These are phyloP conservation scores for Copromyces sp. DNA, from an alignment of 495 filamentous ascomycete genomes.

Conservation along the genomic window DNA sequence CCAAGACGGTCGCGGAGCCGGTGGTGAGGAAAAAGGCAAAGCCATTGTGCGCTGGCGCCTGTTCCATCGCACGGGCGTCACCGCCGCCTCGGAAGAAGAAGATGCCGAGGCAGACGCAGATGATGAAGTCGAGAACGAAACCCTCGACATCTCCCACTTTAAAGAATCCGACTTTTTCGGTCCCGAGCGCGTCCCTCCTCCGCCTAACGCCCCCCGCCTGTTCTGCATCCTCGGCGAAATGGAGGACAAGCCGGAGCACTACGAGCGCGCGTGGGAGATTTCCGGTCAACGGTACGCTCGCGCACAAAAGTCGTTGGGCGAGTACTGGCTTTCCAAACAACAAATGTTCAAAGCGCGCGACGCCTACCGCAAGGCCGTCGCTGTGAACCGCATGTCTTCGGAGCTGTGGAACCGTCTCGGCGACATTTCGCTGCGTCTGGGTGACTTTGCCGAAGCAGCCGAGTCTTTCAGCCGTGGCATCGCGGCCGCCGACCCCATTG, in stretches of 20 bases:
- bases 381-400: constrained; percentile 69
- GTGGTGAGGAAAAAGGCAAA: constrained; percentile 67
- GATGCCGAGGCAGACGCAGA: constrained; percentile 27
- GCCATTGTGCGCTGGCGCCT: constrained; percentile 66
- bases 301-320: constrained; percentile 78
- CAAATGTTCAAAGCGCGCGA: constrained; percentile 60
- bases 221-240: constrained; percentile 94
- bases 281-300: constrained; percentile 71
- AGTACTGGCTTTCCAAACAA: constrained; percentile 55
- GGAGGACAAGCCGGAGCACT: constrained; percentile 59
- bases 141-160: constrained; percentile 38
- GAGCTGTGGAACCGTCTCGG: constrained; percentile 83
- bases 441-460: constrained; percentile 69
- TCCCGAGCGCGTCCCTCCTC: constrained; percentile 55
- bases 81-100: constrained; percentile 6
- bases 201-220: constrained; percentile 73
- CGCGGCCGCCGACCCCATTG: constrained; percentile 32
- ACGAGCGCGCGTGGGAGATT: constrained; percentile 81
- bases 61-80: constrained; percentile 46
- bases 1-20: constrained; percentile 35
- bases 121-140: constrained; percentile 39
- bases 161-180: constrained; percentile 45
- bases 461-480: constrained; percentile 76
- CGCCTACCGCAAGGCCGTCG: constrained; percentile 66
- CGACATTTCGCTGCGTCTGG: constrained; percentile 70